These are phyloP conservation scores for Aspergillus biplanus DNA, from an alignment of 495 filamentous ascomycete species.

Conservation along the genomic window DNA sequence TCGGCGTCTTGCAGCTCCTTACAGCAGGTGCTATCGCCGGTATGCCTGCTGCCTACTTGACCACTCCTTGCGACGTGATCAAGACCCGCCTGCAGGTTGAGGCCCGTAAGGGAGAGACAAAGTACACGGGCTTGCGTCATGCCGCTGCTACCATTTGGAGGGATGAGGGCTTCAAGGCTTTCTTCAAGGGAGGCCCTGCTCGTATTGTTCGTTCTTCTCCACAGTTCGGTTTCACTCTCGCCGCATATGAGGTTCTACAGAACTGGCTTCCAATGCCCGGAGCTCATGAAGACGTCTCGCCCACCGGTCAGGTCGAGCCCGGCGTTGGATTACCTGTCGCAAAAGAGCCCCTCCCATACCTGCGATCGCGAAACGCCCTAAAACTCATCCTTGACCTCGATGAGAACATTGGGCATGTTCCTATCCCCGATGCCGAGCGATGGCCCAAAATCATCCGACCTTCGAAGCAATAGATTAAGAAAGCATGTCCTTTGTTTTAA, in stretches of 20 bases:
- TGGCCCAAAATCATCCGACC: slow-evolving; percentile 46
- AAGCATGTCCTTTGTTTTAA: slow-evolving; percentile 28
- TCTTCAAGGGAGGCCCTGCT: slow-evolving; percentile 97
- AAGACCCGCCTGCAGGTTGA: slow-evolving; percentile 98
- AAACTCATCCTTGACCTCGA: slow-evolving; percentile 96
- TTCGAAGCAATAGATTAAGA: slow-evolving; percentile 35
- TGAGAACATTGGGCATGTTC: slow-evolving; percentile 78
- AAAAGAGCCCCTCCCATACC: slow-evolving; percentile 73
- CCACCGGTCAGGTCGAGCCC: slow-evolving; percentile 54
- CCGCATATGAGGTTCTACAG: slow-evolving; percentile 91
- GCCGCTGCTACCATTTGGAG: slow-evolving; percentile 79
- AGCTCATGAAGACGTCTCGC: slow-evolving; percentile 48
- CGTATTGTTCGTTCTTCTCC: slow-evolving; percentile 92
- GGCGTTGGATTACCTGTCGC: slow-evolving; percentile 59
- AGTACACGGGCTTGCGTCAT: slow-evolving; percentile 86
- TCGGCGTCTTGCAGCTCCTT: slow-evolving; percentile 89
- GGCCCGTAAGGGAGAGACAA: slow-evolving; percentile 88
- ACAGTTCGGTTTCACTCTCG: slow-evolving; percentile 97
- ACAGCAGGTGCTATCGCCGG: slow-evolving; percentile 95
- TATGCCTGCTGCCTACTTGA: slow-evolving; percentile 98
- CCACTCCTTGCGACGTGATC: slow-evolving; percentile 97
- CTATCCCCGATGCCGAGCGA: slow-evolving; percentile 56
- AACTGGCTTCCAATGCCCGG: slow-evolving; percentile 81
- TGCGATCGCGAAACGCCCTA: slow-evolving; percentile 89
- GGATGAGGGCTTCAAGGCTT: slow-evolving; percentile 92